Evolutionary conservation across 106 monocot genomes (phyloP), one percentile per base, ranked within the genome.

Genomic region (Dendrobium chrysotoxum): DNA sequence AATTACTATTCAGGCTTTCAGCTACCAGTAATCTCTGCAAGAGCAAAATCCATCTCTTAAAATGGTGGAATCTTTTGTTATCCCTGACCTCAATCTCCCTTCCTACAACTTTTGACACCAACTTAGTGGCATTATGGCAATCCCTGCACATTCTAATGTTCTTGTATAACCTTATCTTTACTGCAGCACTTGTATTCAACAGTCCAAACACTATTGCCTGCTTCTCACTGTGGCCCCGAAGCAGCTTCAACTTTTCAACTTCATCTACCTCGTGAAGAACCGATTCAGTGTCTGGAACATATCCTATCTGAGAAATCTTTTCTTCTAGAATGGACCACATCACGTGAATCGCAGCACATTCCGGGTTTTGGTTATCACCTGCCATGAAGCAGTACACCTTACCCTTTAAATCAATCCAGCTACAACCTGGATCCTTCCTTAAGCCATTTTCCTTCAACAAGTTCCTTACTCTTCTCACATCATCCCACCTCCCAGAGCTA

Each of bases 161-260:
- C 82, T 91, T 91, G 42, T 38, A 86, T 7, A 91, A 81, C 57
- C 88, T 88, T 21, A 88, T 17, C 35, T 72, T 84, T 17, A 61
- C 80, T 7, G 71, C 79, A 41, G 35, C 66, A 10, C 72, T 77
- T 1, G 73, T 85, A 20, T 68, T 86, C 26, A 90, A 46, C 77
- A 92, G 78, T 17, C 87, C 90, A 58, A 90, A 89, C 31, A 87
- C 79, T 12, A 92, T 65, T 0, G 92, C 87, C 44, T 84, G 81
- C 86, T 92, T 92, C 85, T 92, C 92, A 23, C 89, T 92, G 39
- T 92, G 92, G 4, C 89, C 40, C 40, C 82, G 28, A 73, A 92
- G 80, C 12, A 86, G 16, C 40, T 84, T 82, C 67, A 87, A 71
- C 82, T 92, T 92, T 77, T 89, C 89, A 17, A 84, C 87, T 45